phyloP scores from a whole-genome alignment of 2,329 filamentous ascomycete species.

The Pyrenophora seminiperda region DNA sequence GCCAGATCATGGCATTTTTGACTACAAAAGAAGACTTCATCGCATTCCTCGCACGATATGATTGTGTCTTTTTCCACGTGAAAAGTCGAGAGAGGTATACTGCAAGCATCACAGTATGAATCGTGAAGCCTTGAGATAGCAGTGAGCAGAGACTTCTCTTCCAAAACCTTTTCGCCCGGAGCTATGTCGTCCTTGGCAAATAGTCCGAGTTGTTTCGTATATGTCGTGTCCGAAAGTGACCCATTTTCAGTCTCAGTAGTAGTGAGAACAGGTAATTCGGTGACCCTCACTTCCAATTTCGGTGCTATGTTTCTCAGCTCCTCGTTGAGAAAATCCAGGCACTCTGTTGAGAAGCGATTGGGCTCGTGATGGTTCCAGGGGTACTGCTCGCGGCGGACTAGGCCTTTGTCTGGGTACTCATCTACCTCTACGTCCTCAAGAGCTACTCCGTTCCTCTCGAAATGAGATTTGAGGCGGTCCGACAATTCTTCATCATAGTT shows the following conservation, averaged over 20 bases:
- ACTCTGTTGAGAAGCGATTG: slow-evolving; percentile 59
- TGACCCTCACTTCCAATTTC: slow-evolving; percentile 78
- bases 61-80: slow-evolving; percentile 25
- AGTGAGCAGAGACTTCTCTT: slow-evolving; percentile 84
- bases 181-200: slow-evolving; percentile 84
- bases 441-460: slow-evolving; percentile 27
- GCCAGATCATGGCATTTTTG: slow-evolving; percentile 61
- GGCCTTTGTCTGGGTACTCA: slow-evolving; percentile 70
- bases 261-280: slow-evolving; percentile 72
- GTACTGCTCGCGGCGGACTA: slow-evolving; percentile 69
- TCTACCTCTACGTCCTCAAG: slow-evolving; percentile 55
- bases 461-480: slow-evolving; percentile 27
- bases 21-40: slow-evolving; percentile 66
- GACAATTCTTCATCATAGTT: slow-evolving; percentile 60
- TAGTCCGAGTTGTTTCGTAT: slow-evolving; percentile 80
- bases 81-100: slow-evolving; percentile 66
- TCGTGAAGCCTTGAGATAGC: slow-evolving; percentile 89
- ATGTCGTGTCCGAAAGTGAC: slow-evolving; percentile 59
- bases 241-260: slow-evolving; percentile 19
- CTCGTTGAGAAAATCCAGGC: slow-evolving; percentile 71
- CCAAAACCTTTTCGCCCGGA: slow-evolving; percentile 75
- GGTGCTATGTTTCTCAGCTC: slow-evolving; percentile 72
- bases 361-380: slow-evolving; percentile 68
- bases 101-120: slow-evolving; percentile 87
- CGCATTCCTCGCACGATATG: slow-evolving; percentile 60